These are phyloP conservation scores for Oidium heveae DNA, from an alignment of 2,329 filamentous ascomycete species.

Conservation along the genomic window DNA sequence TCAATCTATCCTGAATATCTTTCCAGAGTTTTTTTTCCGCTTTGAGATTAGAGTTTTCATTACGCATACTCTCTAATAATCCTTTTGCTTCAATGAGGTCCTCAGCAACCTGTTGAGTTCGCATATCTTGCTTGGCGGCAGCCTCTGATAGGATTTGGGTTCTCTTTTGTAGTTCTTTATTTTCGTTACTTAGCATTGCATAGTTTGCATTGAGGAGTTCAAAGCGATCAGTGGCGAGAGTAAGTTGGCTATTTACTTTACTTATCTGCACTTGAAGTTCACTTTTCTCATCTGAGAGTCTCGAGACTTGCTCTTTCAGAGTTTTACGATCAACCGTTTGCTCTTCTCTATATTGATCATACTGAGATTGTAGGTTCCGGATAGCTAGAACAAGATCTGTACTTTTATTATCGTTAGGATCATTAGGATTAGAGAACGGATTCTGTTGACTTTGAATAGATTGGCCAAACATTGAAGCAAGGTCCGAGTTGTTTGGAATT, in stretches of 20 bases:
- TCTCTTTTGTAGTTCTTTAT: constrained; percentile 64
- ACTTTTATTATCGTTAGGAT: constrained; percentile 26
- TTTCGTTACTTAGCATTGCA: constrained; percentile 59
- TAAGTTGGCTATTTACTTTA: constrained; percentile 54
- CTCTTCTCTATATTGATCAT: constrained; percentile 74
- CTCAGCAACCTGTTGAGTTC: constrained; percentile 75
- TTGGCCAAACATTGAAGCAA: constrained; percentile 44
- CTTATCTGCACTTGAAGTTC: constrained; percentile 62
- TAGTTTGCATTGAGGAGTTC: constrained; percentile 82
- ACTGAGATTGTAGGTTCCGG: constrained; percentile 69
- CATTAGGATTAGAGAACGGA: constrained; percentile 31
- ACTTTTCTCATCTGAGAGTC: constrained; percentile 58
- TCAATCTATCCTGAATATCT: constrained; percentile 69
- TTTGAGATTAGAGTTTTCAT: constrained; percentile 78
- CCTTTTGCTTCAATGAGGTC: constrained; percentile 72
- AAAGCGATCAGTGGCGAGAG: constrained; percentile 58
- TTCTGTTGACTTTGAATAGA: constrained; percentile 33
- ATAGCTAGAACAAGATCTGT: constrained; percentile 54
- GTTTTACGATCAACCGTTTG: constrained; percentile 57
- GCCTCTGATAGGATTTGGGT: constrained; percentile 53
- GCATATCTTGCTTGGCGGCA: constrained; percentile 70
- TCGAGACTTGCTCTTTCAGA: constrained; percentile 63
- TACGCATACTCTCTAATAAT: constrained; percentile 62
- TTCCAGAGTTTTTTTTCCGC: constrained; percentile 91
- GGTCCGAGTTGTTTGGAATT: constrained; percentile 30